Evolutionary conservation across 768 basidiomycete genomes (phyloP).

Genomic region (Calocera viscosa): DNA sequence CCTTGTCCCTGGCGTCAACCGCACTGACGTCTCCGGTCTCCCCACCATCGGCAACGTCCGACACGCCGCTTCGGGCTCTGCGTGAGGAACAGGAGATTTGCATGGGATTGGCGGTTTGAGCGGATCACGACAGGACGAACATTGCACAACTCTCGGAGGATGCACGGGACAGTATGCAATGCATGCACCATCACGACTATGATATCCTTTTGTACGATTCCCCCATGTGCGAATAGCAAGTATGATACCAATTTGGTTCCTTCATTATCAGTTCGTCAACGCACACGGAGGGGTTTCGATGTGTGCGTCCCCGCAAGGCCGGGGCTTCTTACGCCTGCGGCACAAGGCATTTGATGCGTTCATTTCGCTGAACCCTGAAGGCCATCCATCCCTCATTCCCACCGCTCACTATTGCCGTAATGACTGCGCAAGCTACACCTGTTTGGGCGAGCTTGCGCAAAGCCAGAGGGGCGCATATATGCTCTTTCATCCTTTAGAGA

Average conservation of each 20-base stretch:
- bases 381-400: too few species aligned
- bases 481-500: too few species aligned
- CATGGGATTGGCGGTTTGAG: not conserved
- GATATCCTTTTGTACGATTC: constrained; percentile 1
- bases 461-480: too few species aligned
- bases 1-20: not conserved
- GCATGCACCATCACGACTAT: not conserved
- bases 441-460: too few species aligned
- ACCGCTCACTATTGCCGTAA: too few species aligned
- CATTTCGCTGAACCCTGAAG: too few species aligned
- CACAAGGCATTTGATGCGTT: too few species aligned
- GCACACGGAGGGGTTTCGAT: too few species aligned
- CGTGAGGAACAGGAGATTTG: not conserved
- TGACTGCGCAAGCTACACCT: too few species aligned
- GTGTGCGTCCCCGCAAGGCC: too few species aligned
- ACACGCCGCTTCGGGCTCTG: not conserved
- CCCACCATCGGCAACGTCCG: not conserved
- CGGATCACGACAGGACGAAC: not conserved
- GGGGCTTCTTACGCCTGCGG: too few species aligned
- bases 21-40: not conserved
- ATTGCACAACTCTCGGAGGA: not conserved
- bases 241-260: not conserved
- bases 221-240: not conserved
- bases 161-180: not conserved
- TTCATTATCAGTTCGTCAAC: too few species aligned